Evolutionary conservation across 805 yeast genomes (phyloP), one percentile per base, ranked within the genome.

Genomic region (Hanseniaspora thailandica): DNA sequence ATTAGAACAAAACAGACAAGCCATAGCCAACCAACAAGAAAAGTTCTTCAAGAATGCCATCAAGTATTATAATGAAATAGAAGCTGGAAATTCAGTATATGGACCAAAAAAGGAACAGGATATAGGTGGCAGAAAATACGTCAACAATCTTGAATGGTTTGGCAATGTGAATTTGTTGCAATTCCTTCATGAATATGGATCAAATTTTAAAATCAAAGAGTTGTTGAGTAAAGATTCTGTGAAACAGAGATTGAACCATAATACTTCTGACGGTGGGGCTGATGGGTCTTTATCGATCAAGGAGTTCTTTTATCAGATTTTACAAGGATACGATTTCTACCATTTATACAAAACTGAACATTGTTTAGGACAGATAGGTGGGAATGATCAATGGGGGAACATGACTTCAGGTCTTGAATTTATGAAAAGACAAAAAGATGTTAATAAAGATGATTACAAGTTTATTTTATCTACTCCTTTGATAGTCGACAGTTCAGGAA

Each of bases 311-410:
- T 93, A 93, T 66, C 98, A 93, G 63, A 71, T 90, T 19, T 69
- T 93, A 54, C 98, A 93, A 66, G 97, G 96, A 0, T 93, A 78
- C 65, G 98, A 93, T 64, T 93, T 87, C 63, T 87, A 83, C 74
- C 87, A 89, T 63, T 69, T 93, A 55, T 80, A 78, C 69, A 74
- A 74, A 36, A 64, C 76, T 15, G 67, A 77, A 35, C 66, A 71
- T 3, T 89, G 89, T 41, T 72, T 74, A 41, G 67, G 88, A 13
- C 97, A 93, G 69, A 81, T 85, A 34, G 98, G 98, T 23, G 98
- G 98, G 5, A 88, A 85, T 63, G 98, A 93, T 65, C 98, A 93
- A 67, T 93, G 96, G 88, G 98, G 98, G 1, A 93, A 93, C 62
- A 93, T 93, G 55, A 86, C 95, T 1, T 97, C 97, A 0, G 98